phyloP scores from a whole-genome alignment of 768 basidiomycete genomes.

The Pulveroboletus frians region DNA sequence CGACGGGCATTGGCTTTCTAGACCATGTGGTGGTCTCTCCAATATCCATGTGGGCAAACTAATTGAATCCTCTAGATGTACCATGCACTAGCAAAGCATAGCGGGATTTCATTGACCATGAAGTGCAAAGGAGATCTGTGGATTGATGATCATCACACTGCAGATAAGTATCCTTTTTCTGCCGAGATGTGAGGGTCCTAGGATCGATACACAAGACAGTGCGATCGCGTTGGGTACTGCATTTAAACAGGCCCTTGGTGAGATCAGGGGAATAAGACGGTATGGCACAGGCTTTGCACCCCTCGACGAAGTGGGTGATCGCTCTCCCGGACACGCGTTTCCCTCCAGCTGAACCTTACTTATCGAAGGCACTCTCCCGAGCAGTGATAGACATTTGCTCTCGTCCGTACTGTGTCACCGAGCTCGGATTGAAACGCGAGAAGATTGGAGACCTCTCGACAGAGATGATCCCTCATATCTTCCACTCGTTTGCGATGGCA shows the following conservation, averaged over 20 bases:
- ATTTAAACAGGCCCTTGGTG: slow-evolving; percentile 93
- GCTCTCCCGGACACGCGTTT: background rate
- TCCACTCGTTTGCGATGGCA: slow-evolving; percentile 97
- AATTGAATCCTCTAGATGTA: slow-evolving; percentile 68
- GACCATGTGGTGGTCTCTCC: slow-evolving; percentile 69
- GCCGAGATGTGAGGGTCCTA: slow-evolving; percentile 15
- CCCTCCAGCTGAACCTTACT: background rate
- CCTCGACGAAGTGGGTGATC: slow-evolving; percentile 76
- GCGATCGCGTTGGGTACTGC: slow-evolving; percentile 84
- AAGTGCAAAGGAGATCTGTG: slow-evolving; percentile 92
- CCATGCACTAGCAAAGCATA: slow-evolving; percentile 93
- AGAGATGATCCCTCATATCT: slow-evolving; percentile 97
- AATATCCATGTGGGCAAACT: background rate
- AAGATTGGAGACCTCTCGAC: slow-evolving; percentile 94
- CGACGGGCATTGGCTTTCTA: slow-evolving; percentile 96
- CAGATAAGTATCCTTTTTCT: slow-evolving; percentile 68
- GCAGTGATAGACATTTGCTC: slow-evolving; percentile 99
- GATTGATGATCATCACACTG: slow-evolving; percentile 99
- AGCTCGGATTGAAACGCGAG: slow-evolving; percentile 82
- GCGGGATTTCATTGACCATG: slow-evolving; percentile 86
- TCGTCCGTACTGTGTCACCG: slow-evolving; percentile 90
- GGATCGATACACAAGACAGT: slow-evolving; percentile 62
- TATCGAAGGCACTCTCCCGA: slow-evolving; percentile 77
- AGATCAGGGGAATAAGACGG: slow-evolving; percentile 87
- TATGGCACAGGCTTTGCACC: slow-evolving; percentile 98